Percentiles rank a stretch among this genome's conserved stretches.
phyloP scores from a whole-genome alignment of 306 rosid species.

The Gastrolobium bilobum region DNA sequence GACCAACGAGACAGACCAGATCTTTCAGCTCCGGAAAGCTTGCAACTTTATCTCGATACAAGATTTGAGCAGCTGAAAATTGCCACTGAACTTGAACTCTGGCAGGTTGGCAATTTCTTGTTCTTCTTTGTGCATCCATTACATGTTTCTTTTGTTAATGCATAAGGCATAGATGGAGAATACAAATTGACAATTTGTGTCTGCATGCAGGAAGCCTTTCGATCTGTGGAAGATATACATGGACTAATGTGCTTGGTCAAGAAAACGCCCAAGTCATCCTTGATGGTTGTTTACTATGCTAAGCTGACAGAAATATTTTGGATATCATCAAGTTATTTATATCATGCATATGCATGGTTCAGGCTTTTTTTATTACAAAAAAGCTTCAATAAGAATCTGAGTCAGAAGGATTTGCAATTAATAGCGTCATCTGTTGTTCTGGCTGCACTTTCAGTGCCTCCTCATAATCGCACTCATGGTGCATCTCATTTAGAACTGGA shows the following conservation, averaged over 20 bases:
- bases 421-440: constrained; percentile 97
- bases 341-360: constrained; percentile 98
- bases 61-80: constrained; percentile 97
- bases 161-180: background rate
- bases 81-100: constrained; percentile 93
- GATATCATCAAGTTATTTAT: constrained; percentile 87
- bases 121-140: background rate
- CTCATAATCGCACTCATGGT: constrained; percentile 73
- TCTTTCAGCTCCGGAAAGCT: constrained; percentile 85
- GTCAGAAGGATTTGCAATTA: constrained; percentile 96
- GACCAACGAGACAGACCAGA: constrained; percentile 98
- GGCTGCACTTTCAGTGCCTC: constrained; percentile 93
- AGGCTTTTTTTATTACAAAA: constrained; percentile 90
- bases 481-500: constrained; percentile 90
- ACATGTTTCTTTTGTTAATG: background rate
- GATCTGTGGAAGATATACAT: constrained; percentile 95
- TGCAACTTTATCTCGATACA: constrained; percentile 94
- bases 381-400: constrained; percentile 90
- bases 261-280: constrained; percentile 94
- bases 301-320: constrained; percentile 93
- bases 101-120: constrained; percentile 77
- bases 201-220: constrained; percentile 89
- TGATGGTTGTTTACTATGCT: constrained; percentile 95
- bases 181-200: constrained; percentile 17
- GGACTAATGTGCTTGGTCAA: constrained; percentile 98